Evolutionary conservation across 306 rosid species (phyloP), one percentile per base, ranked within the genome.

Genomic region (Trichosanthes cucumerina): DNA sequence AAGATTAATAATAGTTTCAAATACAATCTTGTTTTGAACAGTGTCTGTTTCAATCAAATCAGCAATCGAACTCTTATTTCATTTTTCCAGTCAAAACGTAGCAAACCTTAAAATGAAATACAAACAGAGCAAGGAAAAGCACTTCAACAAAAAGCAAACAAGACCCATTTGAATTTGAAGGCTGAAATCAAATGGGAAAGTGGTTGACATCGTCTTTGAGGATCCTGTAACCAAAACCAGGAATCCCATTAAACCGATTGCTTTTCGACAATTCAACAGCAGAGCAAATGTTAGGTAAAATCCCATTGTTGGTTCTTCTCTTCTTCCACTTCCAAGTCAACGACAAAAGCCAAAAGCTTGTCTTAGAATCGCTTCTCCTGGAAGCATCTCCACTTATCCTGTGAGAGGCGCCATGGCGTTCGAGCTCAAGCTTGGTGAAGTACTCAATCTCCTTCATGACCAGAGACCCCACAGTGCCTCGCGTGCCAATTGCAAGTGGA

Each of bases 381-480:
- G 86, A 83, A 80, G 50, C 9, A 2, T 86, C 70, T 14, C 79
- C 82, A 56, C 31, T 79, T 39, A 86, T 62, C 77, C 85, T 89
- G 14, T 77, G 78, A 12, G 86, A 78, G 53, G 65, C 62, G 34
- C 81, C 91, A 80, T 73, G 66, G 79, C 73, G 82, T 54, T 92
- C 93, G 13, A 85, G 74, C 81, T 92, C 93, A 60, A 88, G 78
- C 87, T 85, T 89, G 59, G 84, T 84, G 87, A 90, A 92, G 79
- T 89, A 88, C 81, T 92, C 97, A 19, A 90, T 90, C 82, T 90
- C 93, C 84, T 83, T 89, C 86, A 84, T 86, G 15, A 92, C 89
- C 15, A 92, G 88, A 15, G 96, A 91, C 68, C 93, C 97, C n/a
- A 92, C 85, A 2, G 97, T 93, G 77, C 97, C 97, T 21, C 91